Evolutionary conservation across 371 early-diverging fungal genomes (phyloP), one percentile per base, ranked within the genome.

Genomic region (Apophysomyces elegans): DNA sequence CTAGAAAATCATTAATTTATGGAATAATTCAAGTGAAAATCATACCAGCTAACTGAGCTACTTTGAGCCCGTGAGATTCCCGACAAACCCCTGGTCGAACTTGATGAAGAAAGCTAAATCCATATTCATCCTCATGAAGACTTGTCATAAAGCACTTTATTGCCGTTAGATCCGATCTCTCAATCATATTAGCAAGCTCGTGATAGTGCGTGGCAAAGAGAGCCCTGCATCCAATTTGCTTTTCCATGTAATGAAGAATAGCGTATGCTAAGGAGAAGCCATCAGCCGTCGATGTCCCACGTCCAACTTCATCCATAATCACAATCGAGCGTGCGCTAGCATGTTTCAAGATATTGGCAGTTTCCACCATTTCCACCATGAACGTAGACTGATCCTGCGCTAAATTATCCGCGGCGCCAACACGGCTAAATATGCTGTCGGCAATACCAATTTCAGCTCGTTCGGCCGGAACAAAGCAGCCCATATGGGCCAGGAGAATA

Each of bases 341-440:
- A 57, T 90, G 83, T 26, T 85, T 83, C 37, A 97, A 80, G 37
- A 99, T 98, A 9, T 86, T 83, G 0, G 96, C 94, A 0, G 97
- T 93, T 76, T 99, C 99, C 11, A 80, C 75, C 99, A 99, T 99
- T 80, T 99, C 99, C 7, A 96, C 92, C 96, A 99, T 96, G 76
- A 99, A 99, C 0, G 99, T 99, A 5, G 97, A 97, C 63, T 95
- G 92, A 38, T 95, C 89, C 54, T 86, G 86, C 5, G 90, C 89
- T 14, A 93, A 69, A 67, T 92, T 90, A 64, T 94, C 94, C 6
- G 89, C 85, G 1, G 91, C 88, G 0, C 94, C 94, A n/a, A 88
- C 74, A 56, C 99, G 87, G 35, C 96, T 89, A 70, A 94, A 95
- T 32, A 99, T 86, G 37, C 88, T 84, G 73, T 99, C 96, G 2